Evolutionary conservation across 306 rosid species (phyloP), one percentile per base, ranked within the genome.

Genomic region (Ormosia semicastrata): DNA sequence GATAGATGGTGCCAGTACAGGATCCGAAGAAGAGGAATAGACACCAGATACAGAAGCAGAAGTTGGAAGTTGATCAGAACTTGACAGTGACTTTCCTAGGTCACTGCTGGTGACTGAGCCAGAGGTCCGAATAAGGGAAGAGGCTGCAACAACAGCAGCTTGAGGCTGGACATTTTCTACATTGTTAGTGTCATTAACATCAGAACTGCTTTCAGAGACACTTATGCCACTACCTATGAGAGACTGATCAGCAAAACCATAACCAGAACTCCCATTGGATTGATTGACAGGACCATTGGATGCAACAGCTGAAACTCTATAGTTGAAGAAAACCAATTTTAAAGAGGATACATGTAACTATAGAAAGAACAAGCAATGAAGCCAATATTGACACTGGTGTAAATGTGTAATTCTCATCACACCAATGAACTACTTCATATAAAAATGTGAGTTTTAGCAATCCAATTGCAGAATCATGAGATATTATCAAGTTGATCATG

Each of bases 261-360:
- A 86, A 81, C 59, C 37, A 43, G 85, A 65, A 75, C 50, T 88
- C 80, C 87, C 98, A 87, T 87, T 89, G 66, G 93, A 76, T 72
- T 87, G 80, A 82, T 73, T 89, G 68, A 77, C 78, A 47, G 83
- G 62, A 75, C 86, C 89, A 24, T 84, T 82, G 46, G 88, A 82
- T 17, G 86, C 52, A 58, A 64, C 89, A 80, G 86, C 81, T 50
- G 90, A 84, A 75, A 73, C 86, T 36, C 98, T 93, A 64, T 59
- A 76, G 8, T 81, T 62, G 62, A 68, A 82, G 50, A 56, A 71
- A 71, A 44, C 40, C 17, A 1, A 44, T 3, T 63, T 71, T 24
- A 24, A 34, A 65, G 44, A 71, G 50, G 71, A 71, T 71, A 17
- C 60, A 63, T 71, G 43, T 43, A 63, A 18, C 33, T 7, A 66